Evolutionary conservation across 169 alveolate genomes (phyloP), one percentile per base, ranked within the genome.

Genomic region (Theileria sp.): DNA sequence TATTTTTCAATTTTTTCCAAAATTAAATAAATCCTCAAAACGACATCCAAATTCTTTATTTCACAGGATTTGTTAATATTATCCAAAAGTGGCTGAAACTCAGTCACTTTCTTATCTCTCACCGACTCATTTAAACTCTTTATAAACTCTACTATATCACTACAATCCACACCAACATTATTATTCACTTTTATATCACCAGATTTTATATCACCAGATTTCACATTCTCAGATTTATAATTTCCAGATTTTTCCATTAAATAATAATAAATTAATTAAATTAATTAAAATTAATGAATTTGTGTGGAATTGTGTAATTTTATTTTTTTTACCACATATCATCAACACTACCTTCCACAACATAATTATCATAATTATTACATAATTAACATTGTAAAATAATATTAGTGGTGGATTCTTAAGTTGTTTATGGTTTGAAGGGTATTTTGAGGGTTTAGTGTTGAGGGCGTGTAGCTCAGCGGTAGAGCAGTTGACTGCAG

Each of bases 401-500:
- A n/a, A n/a, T n/a, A n/a, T n/a, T n/a, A n/a, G n/a, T n/a, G n/a
- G n/a, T n/a, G n/a, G n/a, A n/a, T n/a, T n/a, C n/a, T n/a, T n/a
- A n/a, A n/a, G n/a, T n/a, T n/a, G n/a, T n/a, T n/a, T n/a, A n/a
- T n/a, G 21, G 30, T 32, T 15, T 25, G 5, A 73, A 15, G 67
- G 0, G 17, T 21, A 26, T 73, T n/a, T 28, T 25, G 67, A 5
- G 36, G 36, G 36, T 32, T 32, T 32, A 3, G n/a, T 0, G 70
- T 15, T 15, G 25, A 66, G 98, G 97, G 96, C 93, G 96, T 87
- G 91, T 94, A 95, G 97, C 98, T 94, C 98, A 95, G 96, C 91
- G 97, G 98, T 94, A 95, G 98, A 94, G 98, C 98, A 87, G 96
- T 94, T 88, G 98, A 94, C 97, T 94, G 96, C 98, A 94, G 97